Evolutionary conservation across 352 stramenopile species (phyloP).

Genomic region (Globisporangium iwayamae): DNA sequence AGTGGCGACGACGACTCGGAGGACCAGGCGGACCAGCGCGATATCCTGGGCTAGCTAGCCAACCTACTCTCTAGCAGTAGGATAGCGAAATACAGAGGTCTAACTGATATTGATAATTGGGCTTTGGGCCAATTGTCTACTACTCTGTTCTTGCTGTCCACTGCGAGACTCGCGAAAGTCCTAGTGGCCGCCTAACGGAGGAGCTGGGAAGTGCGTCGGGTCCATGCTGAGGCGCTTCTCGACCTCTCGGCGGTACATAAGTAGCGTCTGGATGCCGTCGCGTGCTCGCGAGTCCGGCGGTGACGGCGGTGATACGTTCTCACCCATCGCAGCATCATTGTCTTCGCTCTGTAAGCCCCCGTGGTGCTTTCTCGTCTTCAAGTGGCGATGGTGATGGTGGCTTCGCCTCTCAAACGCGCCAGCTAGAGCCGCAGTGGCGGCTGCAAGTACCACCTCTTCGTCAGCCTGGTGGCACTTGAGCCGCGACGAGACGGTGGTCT

Average conservation of each 20-base stretch:
- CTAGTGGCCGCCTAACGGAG: background rate
- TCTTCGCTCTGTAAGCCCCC: background rate
- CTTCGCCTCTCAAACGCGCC: conserved; percentile 10
- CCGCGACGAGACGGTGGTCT: conserved; percentile 52
- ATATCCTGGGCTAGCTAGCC: conserved; percentile 32
- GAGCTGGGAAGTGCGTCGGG: conserved; percentile 19
- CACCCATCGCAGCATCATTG: background rate
- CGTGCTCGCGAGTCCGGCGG: conserved; percentile 28
- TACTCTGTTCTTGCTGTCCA: too few relatives aligned
- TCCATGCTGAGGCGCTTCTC: conserved; percentile 45
- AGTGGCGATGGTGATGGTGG: background rate
- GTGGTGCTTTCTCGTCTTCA: background rate
- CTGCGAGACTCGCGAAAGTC: too few relatives aligned
- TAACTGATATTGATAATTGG: too few relatives aligned
- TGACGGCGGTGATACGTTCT: background rate
- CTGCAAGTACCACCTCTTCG: conserved; percentile 9
- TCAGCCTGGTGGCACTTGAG: conserved; percentile 26
- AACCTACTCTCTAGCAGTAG: background rate
- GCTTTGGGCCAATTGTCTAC: too few relatives aligned
- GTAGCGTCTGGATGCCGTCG: conserved; percentile 54
- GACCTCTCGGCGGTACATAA: conserved; percentile 65
- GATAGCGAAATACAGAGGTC: too few relatives aligned
- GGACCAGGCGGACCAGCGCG: conserved; percentile 23
- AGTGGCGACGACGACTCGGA: conserved; percentile 24
- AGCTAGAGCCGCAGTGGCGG: conserved; percentile 12